Base-by-base conservation (phyloP, 2,329 filamentous ascomycete genomes). In the Dactylonectria macrodidyma region DNA sequence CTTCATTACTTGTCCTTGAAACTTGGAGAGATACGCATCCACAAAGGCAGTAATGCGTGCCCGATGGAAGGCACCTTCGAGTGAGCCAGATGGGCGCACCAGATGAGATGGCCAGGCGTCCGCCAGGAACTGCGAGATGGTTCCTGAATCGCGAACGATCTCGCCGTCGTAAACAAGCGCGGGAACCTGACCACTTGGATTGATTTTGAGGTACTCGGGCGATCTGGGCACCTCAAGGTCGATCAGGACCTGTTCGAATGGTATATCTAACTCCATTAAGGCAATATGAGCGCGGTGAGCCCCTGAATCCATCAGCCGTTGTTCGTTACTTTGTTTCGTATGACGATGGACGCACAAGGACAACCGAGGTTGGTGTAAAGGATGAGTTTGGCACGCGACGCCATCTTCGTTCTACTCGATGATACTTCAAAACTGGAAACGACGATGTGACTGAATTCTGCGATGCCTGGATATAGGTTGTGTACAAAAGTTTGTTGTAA, bases 41-140 rank as follows among this genome's bases (percentile, higher is more conserved):
- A 50, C 47, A 50, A 50, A 30, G 47, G 24, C 11, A 50, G 19
- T 11, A 24, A 50, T 50, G 47, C 47, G 47, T 30, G 47, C 47
- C 24, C 8, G 47, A 50, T 50, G 24, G 47, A 50, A 30, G 24
- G 47, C 47, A 50, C 47, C 47, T 30, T 50, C 47, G 19, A 30
- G 47, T 30, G 47, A 50, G 47, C 47, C 47, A 50, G 24, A 22
- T 22, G 47, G 47, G 4, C 47, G 47, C 47, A 50, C 47, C 47
- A 50, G 47, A 50, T 50, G 47, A 50, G 47, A 50, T 50, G 47
- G 16, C 47, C 47, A 30, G 47, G 47, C 24, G 24, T 50, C 24
- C 24, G 47, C 47, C 47, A 50, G 47, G 47, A 50, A 50, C 47
- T 50, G 47, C 24, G 47, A 50, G 47, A 50, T 50, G 47, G 24